Conservation (phyloP, 352 stramenopile species). For the Phytophthora podocarpi region DNA sequence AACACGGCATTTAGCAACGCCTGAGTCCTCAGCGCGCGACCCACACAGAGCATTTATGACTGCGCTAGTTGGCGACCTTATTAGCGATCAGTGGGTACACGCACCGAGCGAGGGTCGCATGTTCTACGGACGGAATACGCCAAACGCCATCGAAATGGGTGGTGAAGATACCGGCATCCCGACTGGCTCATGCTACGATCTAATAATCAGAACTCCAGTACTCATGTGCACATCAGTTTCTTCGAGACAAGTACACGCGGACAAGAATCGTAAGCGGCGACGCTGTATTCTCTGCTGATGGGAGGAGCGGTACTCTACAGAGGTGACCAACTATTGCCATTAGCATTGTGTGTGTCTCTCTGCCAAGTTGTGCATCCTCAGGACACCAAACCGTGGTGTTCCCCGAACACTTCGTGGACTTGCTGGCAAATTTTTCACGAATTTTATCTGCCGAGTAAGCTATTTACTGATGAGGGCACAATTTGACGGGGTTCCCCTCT, state of each 20-base stretch:
- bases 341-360: background rate
- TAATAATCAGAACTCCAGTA: background rate
- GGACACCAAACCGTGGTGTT: background rate
- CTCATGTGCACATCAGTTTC: background rate
- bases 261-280: background rate
- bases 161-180: too few species aligned
- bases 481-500: background rate
- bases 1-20: background rate
- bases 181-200: background rate
- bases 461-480: slow-evolving; percentile 7
- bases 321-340: slow-evolving; percentile 1
- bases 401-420: background rate
- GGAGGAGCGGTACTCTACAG: background rate
- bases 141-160: background rate
- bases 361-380: background rate
- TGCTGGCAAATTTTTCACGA: slow-evolving; percentile 10
- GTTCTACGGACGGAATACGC: background rate
- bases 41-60: slow-evolving; percentile 4
- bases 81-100: background rate
- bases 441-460: background rate
- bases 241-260: background rate
- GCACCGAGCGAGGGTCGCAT: slow-evolving; percentile 4
- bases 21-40: background rate
- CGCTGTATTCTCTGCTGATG: slow-evolving; percentile 2
- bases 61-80: background rate